phyloP scores from a whole-genome alignment of 345 rosid species.

The Populus pruinosa region DNA sequence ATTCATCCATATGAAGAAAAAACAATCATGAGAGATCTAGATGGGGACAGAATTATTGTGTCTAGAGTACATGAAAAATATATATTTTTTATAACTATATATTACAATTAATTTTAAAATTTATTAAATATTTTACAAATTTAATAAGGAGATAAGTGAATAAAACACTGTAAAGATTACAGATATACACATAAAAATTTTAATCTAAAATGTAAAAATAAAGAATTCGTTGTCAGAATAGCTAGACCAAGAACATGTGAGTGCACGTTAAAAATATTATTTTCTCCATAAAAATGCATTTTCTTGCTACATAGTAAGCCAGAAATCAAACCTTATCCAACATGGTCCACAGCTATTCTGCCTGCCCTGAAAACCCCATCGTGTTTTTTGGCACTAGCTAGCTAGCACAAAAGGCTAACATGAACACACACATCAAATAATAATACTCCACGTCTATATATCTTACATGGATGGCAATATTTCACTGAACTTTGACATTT shows the following conservation, averaged over 20 bases:
- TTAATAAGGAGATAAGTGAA: no score
- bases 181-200: no score
- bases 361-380: constrained; percentile 5
- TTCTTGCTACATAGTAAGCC: constrained; percentile 9
- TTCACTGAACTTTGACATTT: constrained; percentile 7
- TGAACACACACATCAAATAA: not conserved
- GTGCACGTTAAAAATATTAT: not conserved
- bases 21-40: no score
- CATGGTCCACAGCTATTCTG: not conserved
- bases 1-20: no score
- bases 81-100: not conserved
- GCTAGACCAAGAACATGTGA: no score
- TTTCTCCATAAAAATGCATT: not conserved
- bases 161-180: no score
- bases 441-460: no score
- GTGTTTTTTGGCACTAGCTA: not conserved
- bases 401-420: not conserved
- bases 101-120: no score
- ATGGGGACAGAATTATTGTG: no score
- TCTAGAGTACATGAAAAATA: not conserved
- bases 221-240: no score
- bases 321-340: constrained; percentile 6
- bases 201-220: no score
- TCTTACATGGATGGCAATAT: not conserved
- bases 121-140: no score